Base-by-base conservation (phyloP, 192 early-diverging fungal species). In the Dissophora globulifera region DNA sequence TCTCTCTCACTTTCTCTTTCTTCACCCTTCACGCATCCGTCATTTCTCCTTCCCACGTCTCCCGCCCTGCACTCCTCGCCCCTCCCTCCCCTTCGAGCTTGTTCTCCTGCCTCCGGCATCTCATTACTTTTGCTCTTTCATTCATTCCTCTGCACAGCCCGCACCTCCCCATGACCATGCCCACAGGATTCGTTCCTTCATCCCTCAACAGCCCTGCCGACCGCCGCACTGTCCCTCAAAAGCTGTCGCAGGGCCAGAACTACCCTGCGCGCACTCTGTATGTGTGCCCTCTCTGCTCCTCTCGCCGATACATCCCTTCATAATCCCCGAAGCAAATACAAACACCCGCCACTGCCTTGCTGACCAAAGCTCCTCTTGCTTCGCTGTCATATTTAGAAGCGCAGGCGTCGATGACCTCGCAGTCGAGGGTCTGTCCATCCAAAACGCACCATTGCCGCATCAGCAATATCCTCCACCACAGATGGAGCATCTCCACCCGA, bases 371-470 rank as follows among this genome's bases (percentile, higher is more conserved):
- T 38, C 13, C 35, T 9, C 35, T 38, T 13, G 35, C 13, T 38
- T 38, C 35, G 35, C 35, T 38, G 35, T 38, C 13, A 13, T 38
- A 6, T 29, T 25, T 50, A 23, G n/a, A 31, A 35, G 11, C 19
- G 20, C 41, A 0, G 17, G 8, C 41, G 23, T 67, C 1, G 47
- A 58, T n/a, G 38, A 30, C 12, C 55, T 67, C 23, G 33, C 47
- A 4, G 31, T 71, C 11, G 53, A 62, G 33, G 47, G 47, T 16
- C 57, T 61, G 6, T 51, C 58, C 1, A 46, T 69, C 33, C 32
- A 27, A 5, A 27, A 3, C 38, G 15, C 3, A 46, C 32, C 46
- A 26, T 17, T 40, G 17, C 55, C 53, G 20, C 32, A 50, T 29
- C 3, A 50, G 13, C 46, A 50, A 4, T 67, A 58, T 38, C 52